Evolutionary conservation across 805 yeast species (phyloP).

Genomic region (Kluyveromyces lactis): DNA sequence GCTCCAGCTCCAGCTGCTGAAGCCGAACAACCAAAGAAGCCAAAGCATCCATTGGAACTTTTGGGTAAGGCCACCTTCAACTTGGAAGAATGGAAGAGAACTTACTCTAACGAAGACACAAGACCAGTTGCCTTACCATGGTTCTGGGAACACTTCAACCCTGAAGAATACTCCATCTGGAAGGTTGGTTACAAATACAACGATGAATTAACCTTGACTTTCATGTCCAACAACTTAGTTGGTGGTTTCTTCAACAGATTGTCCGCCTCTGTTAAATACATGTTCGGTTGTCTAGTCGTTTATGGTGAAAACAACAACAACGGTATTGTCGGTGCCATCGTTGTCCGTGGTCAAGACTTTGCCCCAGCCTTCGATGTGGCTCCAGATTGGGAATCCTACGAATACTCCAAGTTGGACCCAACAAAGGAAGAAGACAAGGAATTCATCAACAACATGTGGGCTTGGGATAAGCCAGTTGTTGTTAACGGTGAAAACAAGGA

Average conservation of each 20-base stretch:
- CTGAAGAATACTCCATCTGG: slow-evolving; percentile 89
- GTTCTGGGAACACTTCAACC: slow-evolving; percentile 92
- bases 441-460: slow-evolving; percentile 86
- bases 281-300: slow-evolving; percentile 86
- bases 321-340: slow-evolving; percentile 89
- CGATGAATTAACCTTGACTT: slow-evolving; percentile 90
- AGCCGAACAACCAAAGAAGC: slow-evolving; percentile 51
- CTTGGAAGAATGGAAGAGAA: slow-evolving; percentile 89
- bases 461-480: slow-evolving; percentile 93
- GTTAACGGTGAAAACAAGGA: slow-evolving; percentile 76
- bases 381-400: slow-evolving; percentile 97
- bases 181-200: slow-evolving; percentile 92
- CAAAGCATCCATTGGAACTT: slow-evolving; percentile 82
- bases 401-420: slow-evolving; percentile 75
- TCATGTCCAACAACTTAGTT: slow-evolving; percentile 94
- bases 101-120: slow-evolving; percentile 92
- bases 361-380: slow-evolving; percentile 94
- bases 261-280: slow-evolving; percentile 76
- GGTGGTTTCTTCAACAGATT: slow-evolving; percentile 97
- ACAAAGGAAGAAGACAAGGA: slow-evolving; percentile 69
- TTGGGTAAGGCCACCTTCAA: slow-evolving; percentile 59
- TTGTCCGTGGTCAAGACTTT: slow-evolving; percentile 87
- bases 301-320: slow-evolving; percentile 96
- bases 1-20: slow-evolving; percentile 24
- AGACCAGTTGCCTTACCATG: slow-evolving; percentile 87